Conservation (phyloP, 768 basidiomycete species). For the Termitomyces bulborhizus region DNA sequence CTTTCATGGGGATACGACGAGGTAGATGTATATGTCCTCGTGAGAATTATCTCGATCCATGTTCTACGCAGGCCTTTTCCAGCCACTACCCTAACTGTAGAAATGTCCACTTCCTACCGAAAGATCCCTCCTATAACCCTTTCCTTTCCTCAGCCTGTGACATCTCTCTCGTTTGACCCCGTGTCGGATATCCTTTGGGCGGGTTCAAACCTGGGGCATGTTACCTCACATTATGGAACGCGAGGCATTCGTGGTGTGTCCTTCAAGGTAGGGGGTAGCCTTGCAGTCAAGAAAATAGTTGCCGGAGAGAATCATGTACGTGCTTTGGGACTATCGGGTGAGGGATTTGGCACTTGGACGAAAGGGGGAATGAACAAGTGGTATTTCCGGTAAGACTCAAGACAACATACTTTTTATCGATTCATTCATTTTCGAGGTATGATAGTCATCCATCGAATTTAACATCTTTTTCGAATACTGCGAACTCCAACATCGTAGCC, state of each 20-base stretch:
- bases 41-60: too few relatives aligned
- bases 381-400: slow-evolving; percentile 55
- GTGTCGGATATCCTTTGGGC: slow-evolving; percentile 88
- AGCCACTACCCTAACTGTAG: slow-evolving; percentile 14
- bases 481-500: slow-evolving; percentile 50
- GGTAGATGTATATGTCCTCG: background rate
- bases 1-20: slow-evolving; percentile 17
- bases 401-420: slow-evolving; percentile 1
- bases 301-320: slow-evolving; percentile 77
- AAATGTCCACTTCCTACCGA: slow-evolving; percentile 25
- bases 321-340: slow-evolving; percentile 51
- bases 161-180: slow-evolving; percentile 84
- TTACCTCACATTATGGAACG: slow-evolving; percentile 62
- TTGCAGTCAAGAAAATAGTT: slow-evolving; percentile 66
- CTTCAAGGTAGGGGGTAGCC: slow-evolving; percentile 65
- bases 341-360: slow-evolving; percentile 72
- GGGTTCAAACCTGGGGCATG: slow-evolving; percentile 65
- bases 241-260: slow-evolving; percentile 63
- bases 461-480: slow-evolving; percentile 40
- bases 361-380: slow-evolving; percentile 86
- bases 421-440: slow-evolving; percentile 5
- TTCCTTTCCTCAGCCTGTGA: slow-evolving; percentile 46
- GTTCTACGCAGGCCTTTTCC: too few relatives aligned
- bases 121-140: slow-evolving; percentile 27
- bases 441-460: slow-evolving; percentile 18